Conservation (phyloP, 1,284 basidiomycete genomes). For the Sphaerobolus stellatus region DNA sequence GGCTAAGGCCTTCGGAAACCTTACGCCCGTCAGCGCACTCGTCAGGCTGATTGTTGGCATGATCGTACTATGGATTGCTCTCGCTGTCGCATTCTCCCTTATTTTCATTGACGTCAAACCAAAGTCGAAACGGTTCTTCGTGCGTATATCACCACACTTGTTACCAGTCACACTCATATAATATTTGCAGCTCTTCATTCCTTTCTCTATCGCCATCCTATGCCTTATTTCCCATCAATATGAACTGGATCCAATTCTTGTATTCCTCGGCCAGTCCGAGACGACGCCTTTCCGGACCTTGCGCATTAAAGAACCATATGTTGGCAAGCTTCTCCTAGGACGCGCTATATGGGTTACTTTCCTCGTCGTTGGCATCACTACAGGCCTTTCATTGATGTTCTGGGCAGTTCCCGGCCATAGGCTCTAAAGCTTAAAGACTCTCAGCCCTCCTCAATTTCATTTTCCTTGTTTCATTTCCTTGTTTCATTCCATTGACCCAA, state of each 20-base stretch:
- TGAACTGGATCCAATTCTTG: constrained; percentile 90
- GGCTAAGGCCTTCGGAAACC: constrained; percentile 94
- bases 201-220: constrained; percentile 87
- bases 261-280: constrained; percentile 82
- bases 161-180: constrained; percentile 1
- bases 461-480: neutral
- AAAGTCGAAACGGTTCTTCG: constrained; percentile 90
- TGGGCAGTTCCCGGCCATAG: constrained; percentile 91
- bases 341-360: constrained; percentile 83
- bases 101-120: constrained; percentile 92
- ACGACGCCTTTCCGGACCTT: constrained; percentile 92
- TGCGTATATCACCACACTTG: constrained; percentile 47
- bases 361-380: constrained; percentile 67
- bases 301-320: constrained; percentile 87
- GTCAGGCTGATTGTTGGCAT: constrained; percentile 84
- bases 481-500: too few species aligned
- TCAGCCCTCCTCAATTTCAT: neutral
- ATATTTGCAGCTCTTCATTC: constrained; percentile 78
- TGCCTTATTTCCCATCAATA: constrained; percentile 94
- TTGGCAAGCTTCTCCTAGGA: constrained; percentile 83
- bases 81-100: constrained; percentile 87
- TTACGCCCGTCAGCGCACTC: constrained; percentile 87
- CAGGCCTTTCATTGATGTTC: constrained; percentile 82
- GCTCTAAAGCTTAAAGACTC: constrained; percentile 45
- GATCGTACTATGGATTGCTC: constrained; percentile 87